phyloP scores from a whole-genome alignment of 2,329 filamentous ascomycete species.

The Fusarium gaditjirri region DNA sequence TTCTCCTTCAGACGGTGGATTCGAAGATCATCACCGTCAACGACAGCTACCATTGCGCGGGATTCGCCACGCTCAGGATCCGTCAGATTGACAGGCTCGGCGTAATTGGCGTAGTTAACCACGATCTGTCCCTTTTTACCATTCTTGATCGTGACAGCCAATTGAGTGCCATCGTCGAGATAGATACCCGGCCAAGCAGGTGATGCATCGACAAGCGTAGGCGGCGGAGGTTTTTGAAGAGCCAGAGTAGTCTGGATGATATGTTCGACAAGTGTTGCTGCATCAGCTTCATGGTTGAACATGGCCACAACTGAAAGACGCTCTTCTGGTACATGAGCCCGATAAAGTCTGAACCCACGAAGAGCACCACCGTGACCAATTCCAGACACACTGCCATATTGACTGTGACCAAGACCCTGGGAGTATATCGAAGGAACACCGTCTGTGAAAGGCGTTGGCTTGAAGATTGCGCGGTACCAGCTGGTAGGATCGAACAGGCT shows the following conservation, averaged over 20 bases:
- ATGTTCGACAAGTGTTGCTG: slow-evolving; percentile 7
- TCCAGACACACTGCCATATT: slow-evolving; percentile 10
- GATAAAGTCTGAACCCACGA: slow-evolving; percentile 25
- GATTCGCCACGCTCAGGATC: slow-evolving; percentile 19
- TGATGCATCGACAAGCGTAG: slow-evolving; percentile 4
- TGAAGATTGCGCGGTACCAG: slow-evolving; percentile 22
- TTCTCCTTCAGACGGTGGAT: slow-evolving; percentile 28
- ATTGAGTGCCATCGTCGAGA: slow-evolving; percentile 25
- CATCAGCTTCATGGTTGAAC: slow-evolving; percentile 31
- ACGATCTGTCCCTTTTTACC: slow-evolving; percentile 12
- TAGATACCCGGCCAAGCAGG: slow-evolving; percentile 18
- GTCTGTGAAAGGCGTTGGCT: slow-evolving; percentile 19
- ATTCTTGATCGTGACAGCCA: slow-evolving; percentile 17
- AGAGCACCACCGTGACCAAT: slow-evolving; percentile 27
- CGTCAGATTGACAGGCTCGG: slow-evolving; percentile 21
- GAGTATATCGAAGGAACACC: slow-evolving; percentile 20
- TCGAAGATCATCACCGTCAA: slow-evolving; percentile 8
- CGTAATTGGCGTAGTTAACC: slow-evolving; percentile 26
- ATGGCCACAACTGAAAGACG: slow-evolving; percentile 26
- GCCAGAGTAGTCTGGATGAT: slow-evolving; percentile 10
- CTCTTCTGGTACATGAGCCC: slow-evolving; percentile 23
- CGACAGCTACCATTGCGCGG: slow-evolving; percentile 8
- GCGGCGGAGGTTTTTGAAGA: slow-evolving; percentile 13
- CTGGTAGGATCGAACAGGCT: slow-evolving; percentile 19
- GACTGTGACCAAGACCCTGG: slow-evolving; percentile 13